These are phyloP conservation scores for Cinnamomum micranthum DNA, from an alignment of 164 flowering plant species.

Conservation along the genomic window DNA sequence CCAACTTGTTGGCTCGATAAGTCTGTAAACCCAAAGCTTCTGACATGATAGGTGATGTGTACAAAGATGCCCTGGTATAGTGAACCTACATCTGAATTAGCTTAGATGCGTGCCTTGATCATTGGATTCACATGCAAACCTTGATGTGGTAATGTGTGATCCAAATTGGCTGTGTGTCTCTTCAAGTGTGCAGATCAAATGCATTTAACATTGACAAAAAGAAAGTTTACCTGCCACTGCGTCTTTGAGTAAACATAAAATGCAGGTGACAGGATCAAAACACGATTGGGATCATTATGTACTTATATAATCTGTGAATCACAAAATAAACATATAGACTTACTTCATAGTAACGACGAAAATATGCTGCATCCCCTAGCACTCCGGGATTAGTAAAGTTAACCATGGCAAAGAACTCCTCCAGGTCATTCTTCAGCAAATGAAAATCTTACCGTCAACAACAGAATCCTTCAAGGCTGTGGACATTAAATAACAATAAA, in stretches of 20 bases:
- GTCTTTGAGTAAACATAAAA: neutral
- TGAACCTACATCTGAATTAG: neutral
- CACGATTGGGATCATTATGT: neutral
- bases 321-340: constrained; percentile 4
- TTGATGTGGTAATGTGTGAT: neutral
- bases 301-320: neutral
- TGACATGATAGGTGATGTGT: neutral
- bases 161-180: neutral
- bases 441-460: neutral
- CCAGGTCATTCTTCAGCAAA: constrained; percentile 79
- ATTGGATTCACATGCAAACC: neutral
- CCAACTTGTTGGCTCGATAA: neutral
- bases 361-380: constrained; percentile 82
- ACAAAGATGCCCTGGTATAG: neutral
- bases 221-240: neutral
- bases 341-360: constrained; percentile 95
- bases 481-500: constrained; percentile 10
- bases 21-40: neutral
- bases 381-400: constrained; percentile 96
- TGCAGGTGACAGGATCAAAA: neutral
- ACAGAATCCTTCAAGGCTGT: neutral
- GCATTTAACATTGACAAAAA: neutral
- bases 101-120: neutral
- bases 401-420: constrained; percentile 98
- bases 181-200: neutral